Evolutionary conservation across 768 basidiomycete genomes (phyloP).

Genomic region (Phanerodontia chrysosporium): DNA sequence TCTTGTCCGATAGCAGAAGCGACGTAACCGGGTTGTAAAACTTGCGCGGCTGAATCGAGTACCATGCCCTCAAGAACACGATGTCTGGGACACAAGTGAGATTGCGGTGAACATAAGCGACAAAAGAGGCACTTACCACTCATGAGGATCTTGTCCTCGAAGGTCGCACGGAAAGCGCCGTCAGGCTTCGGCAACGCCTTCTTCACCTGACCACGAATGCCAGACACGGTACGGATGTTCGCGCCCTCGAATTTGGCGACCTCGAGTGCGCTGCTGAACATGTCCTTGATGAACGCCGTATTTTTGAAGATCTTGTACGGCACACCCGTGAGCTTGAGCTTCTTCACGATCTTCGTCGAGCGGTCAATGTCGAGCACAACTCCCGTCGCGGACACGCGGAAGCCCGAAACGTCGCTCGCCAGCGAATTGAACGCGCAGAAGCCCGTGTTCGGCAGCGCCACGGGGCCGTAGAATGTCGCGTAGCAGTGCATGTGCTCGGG

Average conservation of each 20-base stretch:
- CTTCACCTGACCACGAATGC: conserved; percentile 95
- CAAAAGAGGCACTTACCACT: conserved; percentile 60
- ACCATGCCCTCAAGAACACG: conserved; percentile 95
- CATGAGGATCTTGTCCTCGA: conserved; percentile 96
- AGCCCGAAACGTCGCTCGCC: conserved; percentile 58
- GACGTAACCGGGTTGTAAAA: conserved; percentile 97
- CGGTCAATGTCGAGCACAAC: conserved; percentile 92
- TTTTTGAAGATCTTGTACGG: conserved; percentile 99
- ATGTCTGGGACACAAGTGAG: conserved; percentile 57
- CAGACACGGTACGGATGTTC: conserved; percentile 91
- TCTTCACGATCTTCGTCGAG: conserved; percentile 95
- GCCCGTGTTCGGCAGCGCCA: conserved; percentile 88
- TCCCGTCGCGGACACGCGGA: conserved; percentile 90
- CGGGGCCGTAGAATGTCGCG: conserved; percentile 95
- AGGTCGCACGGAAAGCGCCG: conserved; percentile 92
- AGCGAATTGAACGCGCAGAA: conserved; percentile 97
- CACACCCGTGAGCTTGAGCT: conserved; percentile 91
- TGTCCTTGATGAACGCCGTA: conserved; percentile 95
- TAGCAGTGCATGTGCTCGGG: conserved; percentile 99
- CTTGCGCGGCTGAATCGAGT: conserved; percentile 89
- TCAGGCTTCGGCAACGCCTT: conserved; percentile 94
- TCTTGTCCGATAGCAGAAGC: conserved; percentile 77
- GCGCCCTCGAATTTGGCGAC: conserved; percentile 99
- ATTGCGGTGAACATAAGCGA: not conserved
- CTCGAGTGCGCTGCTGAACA: conserved; percentile 92